Evolutionary conservation across 306 rosid species (phyloP).

Genomic region (Vigna nakashimae): DNA sequence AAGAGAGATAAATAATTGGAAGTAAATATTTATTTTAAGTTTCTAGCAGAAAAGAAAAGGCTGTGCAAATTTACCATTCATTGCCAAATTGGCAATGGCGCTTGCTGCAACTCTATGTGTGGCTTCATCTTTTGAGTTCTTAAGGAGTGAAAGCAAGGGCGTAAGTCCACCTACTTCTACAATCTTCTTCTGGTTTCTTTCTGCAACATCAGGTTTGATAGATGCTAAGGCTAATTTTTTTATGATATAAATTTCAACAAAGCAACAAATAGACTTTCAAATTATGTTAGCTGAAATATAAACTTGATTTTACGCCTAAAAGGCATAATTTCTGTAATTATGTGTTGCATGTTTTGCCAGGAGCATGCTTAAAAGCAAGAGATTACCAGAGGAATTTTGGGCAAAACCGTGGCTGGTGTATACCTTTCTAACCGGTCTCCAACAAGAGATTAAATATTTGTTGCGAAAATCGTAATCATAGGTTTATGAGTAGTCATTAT

Average conservation of each 20-base stretch:
- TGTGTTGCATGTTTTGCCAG: too few relatives aligned
- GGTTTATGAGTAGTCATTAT: too few relatives aligned
- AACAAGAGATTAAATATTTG: too few relatives aligned
- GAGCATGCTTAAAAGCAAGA: too few relatives aligned
- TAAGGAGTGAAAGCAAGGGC: conserved; percentile 76
- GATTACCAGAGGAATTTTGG: too few relatives aligned
- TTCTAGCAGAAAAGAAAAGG: background rate
- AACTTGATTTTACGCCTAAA: too few relatives aligned
- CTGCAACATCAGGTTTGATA: conserved; percentile 49
- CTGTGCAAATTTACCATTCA: conserved; percentile 64
- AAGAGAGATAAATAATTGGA: background rate
- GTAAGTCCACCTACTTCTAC: conserved; percentile 83
- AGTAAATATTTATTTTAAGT: background rate
- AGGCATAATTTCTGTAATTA: too few relatives aligned
- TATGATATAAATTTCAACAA: conserved; percentile 19
- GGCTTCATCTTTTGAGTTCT: conserved; percentile 73
- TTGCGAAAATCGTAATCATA: too few relatives aligned
- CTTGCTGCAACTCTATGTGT: conserved; percentile 90
- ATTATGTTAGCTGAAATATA: background rate
- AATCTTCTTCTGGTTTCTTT: conserved; percentile 84
- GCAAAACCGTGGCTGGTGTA: too few relatives aligned
- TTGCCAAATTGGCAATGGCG: conserved; percentile 89
- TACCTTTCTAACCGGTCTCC: too few relatives aligned
- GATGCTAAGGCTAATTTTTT: conserved; percentile 29
- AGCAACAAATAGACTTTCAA: background rate